These are phyloP conservation scores for Klebsormidium nitens DNA, from an alignment of 139 green algal species.

Conservation along the genomic window DNA sequence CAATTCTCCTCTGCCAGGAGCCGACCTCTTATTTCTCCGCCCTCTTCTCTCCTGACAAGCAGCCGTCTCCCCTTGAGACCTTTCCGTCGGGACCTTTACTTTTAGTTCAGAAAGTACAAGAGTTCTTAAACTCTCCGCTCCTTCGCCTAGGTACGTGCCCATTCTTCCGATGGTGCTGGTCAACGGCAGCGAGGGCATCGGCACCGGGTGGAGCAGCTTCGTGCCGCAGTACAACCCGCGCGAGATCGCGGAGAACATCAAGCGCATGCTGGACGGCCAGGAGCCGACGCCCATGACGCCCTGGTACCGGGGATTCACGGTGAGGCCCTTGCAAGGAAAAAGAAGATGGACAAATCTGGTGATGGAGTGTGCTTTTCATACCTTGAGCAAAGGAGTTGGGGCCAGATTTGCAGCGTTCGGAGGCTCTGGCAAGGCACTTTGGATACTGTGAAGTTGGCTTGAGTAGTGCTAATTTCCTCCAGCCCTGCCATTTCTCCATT, in stretches of 20 bases:
- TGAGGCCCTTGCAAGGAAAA: conserved; percentile 12
- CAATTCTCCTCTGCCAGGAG: no score
- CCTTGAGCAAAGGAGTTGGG: no score
- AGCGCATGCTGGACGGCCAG: conserved; percentile 70
- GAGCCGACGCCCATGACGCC: conserved; percentile 71
- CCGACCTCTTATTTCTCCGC: no score
- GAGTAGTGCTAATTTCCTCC: no score
- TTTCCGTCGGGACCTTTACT: neutral
- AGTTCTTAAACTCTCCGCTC: neutral
- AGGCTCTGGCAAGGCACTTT: no score
- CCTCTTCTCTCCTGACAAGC: no score
- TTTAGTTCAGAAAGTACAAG: neutral
- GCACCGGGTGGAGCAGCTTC: conserved; percentile 94
- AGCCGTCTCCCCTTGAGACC: neutral
- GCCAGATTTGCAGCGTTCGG: no score
- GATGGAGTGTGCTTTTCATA: no score
- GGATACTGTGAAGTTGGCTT: no score
- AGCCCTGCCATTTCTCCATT: no score
- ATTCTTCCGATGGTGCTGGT: conserved; percentile 72
- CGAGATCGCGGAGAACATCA: conserved; percentile 88
- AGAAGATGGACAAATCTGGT: no score
- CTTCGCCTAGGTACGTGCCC: conserved; percentile 40
- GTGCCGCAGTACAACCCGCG: conserved; percentile 96
- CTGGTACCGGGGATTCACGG: conserved; percentile 77
- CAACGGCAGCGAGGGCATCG: conserved; percentile 97